Base-by-base conservation (phyloP, 139 green algal genomes). In the Bryopsis sp. region DNA sequence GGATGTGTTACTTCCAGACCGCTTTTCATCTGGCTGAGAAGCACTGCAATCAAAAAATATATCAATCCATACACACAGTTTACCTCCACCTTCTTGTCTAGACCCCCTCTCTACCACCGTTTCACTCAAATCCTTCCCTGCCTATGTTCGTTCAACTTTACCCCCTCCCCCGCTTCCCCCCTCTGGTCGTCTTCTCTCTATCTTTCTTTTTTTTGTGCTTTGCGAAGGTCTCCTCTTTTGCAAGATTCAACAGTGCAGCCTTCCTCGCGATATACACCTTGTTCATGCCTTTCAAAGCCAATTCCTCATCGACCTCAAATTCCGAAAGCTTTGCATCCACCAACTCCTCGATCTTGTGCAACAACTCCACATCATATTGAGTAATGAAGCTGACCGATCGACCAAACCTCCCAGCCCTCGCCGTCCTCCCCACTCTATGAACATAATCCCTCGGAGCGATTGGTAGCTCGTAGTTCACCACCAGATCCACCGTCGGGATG, bases 401-500 rank as follows among this genome's bases (percentile, higher is more conserved):
- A 4, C 94, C 94, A 2, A 33, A 22, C 0, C 83, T 67, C 0
- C 90, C 90, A 28, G 91, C 91, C 22, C 91, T 82, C 1, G 87
- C 91, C 2, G 91, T 97, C 34, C 91, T 78, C 0, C 91, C 91
- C 32, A 96, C 89, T 32, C 89, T 70, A 77, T 96, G 90, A 46
- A 96, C 88, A 58, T 96, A 96, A 73, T 96, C 87, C 1, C 78
- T 62, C 7, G 58, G 47, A 39, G 77, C 64, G 75, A 71, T 39
- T 2, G 92, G 92, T 63, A 93, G 72, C 70, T 98, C 93, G 72
- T 86, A 97, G 74, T 97, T 98, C 67, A 98, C 71, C 3, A 99
- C 94, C 7, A 91, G 74, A 65, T 97, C 86, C 39, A 99, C 93
- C 0, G 78, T 84, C 26, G 88, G 83, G 35, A 99, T 99, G 82